phyloP scores from a whole-genome alignment of 345 rosid genomes.

The Lepidium didymum region DNA sequence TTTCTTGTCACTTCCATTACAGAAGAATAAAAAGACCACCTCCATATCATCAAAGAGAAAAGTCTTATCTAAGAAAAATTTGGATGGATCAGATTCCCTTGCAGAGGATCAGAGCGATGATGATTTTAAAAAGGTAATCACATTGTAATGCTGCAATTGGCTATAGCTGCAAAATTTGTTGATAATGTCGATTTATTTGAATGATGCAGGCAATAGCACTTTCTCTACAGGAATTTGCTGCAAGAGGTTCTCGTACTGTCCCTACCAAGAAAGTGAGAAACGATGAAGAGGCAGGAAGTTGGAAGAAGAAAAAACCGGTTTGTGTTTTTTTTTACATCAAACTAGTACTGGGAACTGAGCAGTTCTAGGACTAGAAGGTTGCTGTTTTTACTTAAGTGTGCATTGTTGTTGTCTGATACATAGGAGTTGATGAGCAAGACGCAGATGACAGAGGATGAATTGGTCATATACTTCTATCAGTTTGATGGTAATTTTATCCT shows the following conservation, averaged over 20 bases:
- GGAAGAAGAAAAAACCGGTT: slow-evolving; percentile 49
- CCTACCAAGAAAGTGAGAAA: slow-evolving; percentile 30
- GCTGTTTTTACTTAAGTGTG: background rate
- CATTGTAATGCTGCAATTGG: background rate
- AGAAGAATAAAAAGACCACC: slow-evolving; percentile 39
- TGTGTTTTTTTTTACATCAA: background rate
- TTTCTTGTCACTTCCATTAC: slow-evolving; percentile 21
- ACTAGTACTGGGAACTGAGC: background rate
- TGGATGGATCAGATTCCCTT: slow-evolving; percentile 22
- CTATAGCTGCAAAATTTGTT: background rate
- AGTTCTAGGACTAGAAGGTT: background rate
- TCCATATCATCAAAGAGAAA: slow-evolving; percentile 33
- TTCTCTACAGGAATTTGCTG: slow-evolving; percentile 46
- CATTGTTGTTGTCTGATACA: background rate
- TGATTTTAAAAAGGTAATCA: slow-evolving; percentile 45
- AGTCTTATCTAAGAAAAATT: slow-evolving; percentile 20
- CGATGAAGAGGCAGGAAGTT: slow-evolving; percentile 23
- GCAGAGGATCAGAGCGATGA: slow-evolving; percentile 33
- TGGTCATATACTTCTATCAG: slow-evolving; percentile 64
- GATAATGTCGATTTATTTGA: background rate
- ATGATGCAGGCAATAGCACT: slow-evolving; percentile 62
- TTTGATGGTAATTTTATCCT: slow-evolving; percentile 62
- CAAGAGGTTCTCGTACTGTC: slow-evolving; percentile 16
- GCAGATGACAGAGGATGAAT: slow-evolving; percentile 81
- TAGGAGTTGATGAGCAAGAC: slow-evolving; percentile 50